Conservation (phyloP, 108 stramenopile genomes). For the Pelagomonas calceolata region DNA sequence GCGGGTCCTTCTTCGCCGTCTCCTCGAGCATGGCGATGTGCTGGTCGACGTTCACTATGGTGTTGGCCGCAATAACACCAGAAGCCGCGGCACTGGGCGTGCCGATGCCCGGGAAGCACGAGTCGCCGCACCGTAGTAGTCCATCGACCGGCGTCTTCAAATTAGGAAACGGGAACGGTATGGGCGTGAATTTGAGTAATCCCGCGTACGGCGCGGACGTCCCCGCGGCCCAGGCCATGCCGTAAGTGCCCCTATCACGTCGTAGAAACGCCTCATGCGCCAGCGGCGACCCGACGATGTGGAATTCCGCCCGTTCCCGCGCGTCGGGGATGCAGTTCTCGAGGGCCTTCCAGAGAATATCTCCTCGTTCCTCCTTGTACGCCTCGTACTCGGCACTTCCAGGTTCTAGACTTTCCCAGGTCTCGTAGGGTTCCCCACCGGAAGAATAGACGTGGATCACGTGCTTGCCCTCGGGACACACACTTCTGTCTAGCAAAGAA, state of each 20-base stretch:
- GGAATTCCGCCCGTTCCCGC: slow-evolving; percentile 70
- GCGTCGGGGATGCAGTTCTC: slow-evolving; percentile 86
- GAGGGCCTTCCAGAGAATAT: slow-evolving; percentile 73
- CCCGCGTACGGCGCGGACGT: slow-evolving; percentile 75
- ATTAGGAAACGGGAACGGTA: slow-evolving; percentile 80
- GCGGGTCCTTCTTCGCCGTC: slow-evolving; percentile 58
- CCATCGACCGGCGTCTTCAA: slow-evolving; percentile 80
- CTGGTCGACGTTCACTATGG: slow-evolving; percentile 65
- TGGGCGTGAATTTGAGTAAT: slow-evolving; percentile 41
- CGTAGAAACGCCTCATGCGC: slow-evolving; percentile 89
- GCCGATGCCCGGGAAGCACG: slow-evolving; percentile 86
- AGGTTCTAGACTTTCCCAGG: slow-evolving; percentile 81
- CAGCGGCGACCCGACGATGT: slow-evolving; percentile 78
- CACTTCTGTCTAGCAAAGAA: slow-evolving; percentile 66
- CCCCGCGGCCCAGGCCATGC: slow-evolving; percentile 88
- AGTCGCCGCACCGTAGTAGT: slow-evolving; percentile 75
- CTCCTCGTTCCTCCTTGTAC: slow-evolving; percentile 76
- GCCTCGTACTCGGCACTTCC: slow-evolving; percentile 71
- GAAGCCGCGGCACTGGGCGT: slow-evolving; percentile 86
- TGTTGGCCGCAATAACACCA: slow-evolving; percentile 74
- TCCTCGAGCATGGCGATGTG: slow-evolving; percentile 66
- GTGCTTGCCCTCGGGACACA: slow-evolving; percentile 84
- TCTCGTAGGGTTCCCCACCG: slow-evolving; percentile 85
- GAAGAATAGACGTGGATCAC: slow-evolving; percentile 86
- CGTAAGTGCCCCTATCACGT: slow-evolving; percentile 77